Evolutionary conservation across 495 filamentous ascomycete genomes (phyloP).

Genomic region (Tuber magnatum): DNA sequence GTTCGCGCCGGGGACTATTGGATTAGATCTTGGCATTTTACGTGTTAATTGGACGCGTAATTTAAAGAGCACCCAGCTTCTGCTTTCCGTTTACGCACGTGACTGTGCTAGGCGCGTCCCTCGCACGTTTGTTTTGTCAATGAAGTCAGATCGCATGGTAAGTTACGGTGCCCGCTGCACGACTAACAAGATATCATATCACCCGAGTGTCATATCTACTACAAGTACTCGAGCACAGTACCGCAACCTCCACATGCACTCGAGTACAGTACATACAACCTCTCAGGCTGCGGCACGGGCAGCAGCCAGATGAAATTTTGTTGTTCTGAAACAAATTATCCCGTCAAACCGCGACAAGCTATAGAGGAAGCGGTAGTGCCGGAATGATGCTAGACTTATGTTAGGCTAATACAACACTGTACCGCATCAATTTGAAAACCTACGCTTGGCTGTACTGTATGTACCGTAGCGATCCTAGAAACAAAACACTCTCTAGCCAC

Average conservation of each 20-base stretch:
- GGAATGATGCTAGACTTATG: no score
- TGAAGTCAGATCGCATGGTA: background rate
- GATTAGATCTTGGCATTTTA: background rate
- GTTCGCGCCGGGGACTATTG: background rate
- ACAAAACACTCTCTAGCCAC: background rate
- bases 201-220: no score
- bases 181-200: no score
- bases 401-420: background rate
- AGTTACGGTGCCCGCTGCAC: background rate
- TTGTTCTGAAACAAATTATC: background rate
- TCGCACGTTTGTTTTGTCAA: background rate
- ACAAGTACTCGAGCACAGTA: no score
- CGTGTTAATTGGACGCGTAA: background rate
- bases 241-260: background rate
- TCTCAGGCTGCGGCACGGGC: background rate
- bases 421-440: background rate
- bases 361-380: background rate
- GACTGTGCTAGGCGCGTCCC: background rate
- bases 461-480: background rate
- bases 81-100: background rate
- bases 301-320: no score
- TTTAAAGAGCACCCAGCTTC: background rate
- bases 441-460: background rate
- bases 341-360: background rate
- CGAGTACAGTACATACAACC: background rate